Evolutionary conservation across 23 red algal genomes (phyloP).

Genomic region (Gracilaria vermiculophylla): DNA sequence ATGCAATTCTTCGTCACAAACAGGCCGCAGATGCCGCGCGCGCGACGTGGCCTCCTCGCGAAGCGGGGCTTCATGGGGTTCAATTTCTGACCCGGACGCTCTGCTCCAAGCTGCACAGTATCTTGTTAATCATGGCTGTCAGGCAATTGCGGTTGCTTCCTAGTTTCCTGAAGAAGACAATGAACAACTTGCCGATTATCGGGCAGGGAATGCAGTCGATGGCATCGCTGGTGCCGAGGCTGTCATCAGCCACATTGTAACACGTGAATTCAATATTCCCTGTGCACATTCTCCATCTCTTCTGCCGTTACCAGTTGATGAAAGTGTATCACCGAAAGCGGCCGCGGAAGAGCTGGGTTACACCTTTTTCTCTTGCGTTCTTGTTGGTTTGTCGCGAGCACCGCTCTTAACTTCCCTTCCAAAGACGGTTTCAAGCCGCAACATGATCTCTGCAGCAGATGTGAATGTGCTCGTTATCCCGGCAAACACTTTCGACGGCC

Average conservation of each 20-base stretch:
- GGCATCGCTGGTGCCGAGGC: conserved; percentile 94
- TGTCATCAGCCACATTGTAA: conserved; percentile 85
- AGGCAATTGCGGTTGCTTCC: conserved; percentile 86
- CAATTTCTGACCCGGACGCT: conserved; percentile 35
- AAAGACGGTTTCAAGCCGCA: background rate
- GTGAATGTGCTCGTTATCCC: conserved; percentile 85
- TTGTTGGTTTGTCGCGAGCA: conserved; percentile 86
- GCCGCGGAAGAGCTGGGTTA: conserved; percentile 99
- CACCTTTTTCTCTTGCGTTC: conserved; percentile 94
- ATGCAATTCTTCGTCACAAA: conserved; percentile 76
- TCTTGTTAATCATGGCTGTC: conserved; percentile 39
- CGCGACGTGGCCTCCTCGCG: conserved; percentile 46
- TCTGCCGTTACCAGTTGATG: conserved; percentile 53
- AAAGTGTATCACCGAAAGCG: conserved; percentile 73
- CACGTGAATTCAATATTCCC: conserved; percentile 64
- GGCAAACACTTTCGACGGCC: conserved; percentile 47
- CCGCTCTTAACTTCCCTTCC: conserved; percentile 35
- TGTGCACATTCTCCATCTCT: conserved; percentile 96
- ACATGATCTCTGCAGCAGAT: conserved; percentile 44
- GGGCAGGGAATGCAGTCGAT: conserved; percentile 88
- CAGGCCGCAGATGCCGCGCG: conserved; percentile 87
- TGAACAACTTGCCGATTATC: conserved; percentile 66
- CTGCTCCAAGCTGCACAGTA: conserved; percentile 67
- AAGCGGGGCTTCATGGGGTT: conserved; percentile 74
- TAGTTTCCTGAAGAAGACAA: conserved; percentile 87